Conservation (phyloP, 2,329 filamentous ascomycete genomes). For the Xylaria sp. region DNA sequence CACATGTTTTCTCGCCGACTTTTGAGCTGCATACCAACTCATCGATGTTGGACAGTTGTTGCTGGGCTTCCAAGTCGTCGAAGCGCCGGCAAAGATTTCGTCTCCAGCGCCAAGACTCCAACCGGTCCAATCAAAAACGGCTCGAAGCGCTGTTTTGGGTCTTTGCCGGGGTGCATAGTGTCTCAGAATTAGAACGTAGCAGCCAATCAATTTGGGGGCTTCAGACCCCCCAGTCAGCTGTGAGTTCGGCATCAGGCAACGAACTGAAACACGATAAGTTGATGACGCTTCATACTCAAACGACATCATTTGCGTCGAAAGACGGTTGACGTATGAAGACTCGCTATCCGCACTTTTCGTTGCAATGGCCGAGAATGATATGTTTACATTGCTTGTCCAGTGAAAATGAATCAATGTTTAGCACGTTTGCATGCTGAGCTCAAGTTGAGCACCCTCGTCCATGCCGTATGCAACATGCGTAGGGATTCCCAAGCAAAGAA, state of each 20-base stretch:
- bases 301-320: background rate
- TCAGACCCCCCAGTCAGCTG: background rate
- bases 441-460: no score
- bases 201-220: conserved; percentile 28
- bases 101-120: conserved; percentile 15
- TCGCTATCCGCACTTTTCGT: background rate
- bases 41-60: conserved; percentile 6
- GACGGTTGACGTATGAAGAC: background rate
- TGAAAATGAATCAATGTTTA: background rate
- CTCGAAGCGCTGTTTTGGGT: conserved; percentile 39
- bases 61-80: conserved; percentile 20
- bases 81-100: conserved; percentile 29
- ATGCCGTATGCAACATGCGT: no score
- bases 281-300: background rate
- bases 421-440: background rate
- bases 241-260: background rate
- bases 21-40: background rate
- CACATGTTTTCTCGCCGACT: background rate
- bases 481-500: background rate
- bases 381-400: background rate
- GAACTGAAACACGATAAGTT: conserved; percentile 3
- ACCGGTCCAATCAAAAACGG: conserved; percentile 31
- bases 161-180: conserved; percentile 32
- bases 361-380: background rate
- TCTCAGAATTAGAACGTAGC: conserved; percentile 23